Percentiles rank a stretch among this genome's conserved stretches.
Evolutionary conservation across 2,329 filamentous ascomycete genomes (phyloP).

Genomic region (Phialophora expanda): DNA sequence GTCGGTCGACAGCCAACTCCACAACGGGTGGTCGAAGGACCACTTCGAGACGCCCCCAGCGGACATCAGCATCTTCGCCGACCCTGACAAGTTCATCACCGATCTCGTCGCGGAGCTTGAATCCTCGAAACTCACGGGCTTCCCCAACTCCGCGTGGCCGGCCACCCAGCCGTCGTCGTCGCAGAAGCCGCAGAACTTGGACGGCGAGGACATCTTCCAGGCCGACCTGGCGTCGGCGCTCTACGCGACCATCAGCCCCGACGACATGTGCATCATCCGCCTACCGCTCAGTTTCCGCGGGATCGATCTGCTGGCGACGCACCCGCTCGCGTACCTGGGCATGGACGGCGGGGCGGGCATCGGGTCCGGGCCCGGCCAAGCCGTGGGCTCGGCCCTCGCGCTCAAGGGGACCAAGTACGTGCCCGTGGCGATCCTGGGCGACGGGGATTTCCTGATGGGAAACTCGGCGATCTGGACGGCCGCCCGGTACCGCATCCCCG

Average conservation of each 20-base stretch:
- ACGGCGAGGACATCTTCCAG: conserved; percentile 13
- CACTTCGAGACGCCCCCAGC: conserved; percentile 13
- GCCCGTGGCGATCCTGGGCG: conserved; percentile 10
- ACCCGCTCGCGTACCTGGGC: conserved; percentile 14
- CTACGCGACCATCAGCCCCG: conserved; percentile 9
- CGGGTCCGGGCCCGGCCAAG: conserved; percentile 8
- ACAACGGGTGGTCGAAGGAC: conserved; percentile 17
- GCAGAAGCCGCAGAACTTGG: conserved; percentile 11
- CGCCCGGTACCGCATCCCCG: conserved; percentile 11
- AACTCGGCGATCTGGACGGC: conserved; percentile 17
- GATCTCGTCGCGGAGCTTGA: conserved; percentile 14
- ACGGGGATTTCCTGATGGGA: conserved; percentile 15
- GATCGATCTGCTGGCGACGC: conserved; percentile 12
- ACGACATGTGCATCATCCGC: conserved; percentile 19
- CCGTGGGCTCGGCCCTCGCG: conserved; percentile 12
- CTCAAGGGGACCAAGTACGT: conserved; percentile 16
- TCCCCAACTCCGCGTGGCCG: conserved; percentile 10
- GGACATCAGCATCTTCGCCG: conserved; percentile 15
- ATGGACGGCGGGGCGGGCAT: conserved; percentile 13
- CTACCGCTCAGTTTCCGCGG: conserved; percentile 15
- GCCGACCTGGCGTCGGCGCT: conserved; percentile 15
- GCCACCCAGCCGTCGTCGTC: conserved; percentile 8
- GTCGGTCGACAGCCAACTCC: conserved; percentile 9
- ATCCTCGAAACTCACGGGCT: conserved; percentile 6
- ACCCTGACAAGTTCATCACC: conserved; percentile 16